phyloP scores from a whole-genome alignment of 169 alveolate genomes.

The Plasmodium ovale region DNA sequence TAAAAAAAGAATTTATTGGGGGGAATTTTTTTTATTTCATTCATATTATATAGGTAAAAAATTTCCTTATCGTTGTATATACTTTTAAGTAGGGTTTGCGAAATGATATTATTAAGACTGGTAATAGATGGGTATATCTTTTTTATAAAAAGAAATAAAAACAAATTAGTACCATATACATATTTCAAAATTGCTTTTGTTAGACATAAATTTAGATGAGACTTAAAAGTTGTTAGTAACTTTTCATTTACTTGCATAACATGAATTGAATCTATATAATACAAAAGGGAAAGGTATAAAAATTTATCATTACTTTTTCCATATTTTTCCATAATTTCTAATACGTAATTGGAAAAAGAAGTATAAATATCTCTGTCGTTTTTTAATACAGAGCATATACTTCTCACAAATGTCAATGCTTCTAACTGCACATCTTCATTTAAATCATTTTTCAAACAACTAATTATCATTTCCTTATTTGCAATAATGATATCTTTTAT shows the following conservation, averaged over 20 bases:
- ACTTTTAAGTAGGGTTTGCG: constrained; percentile 25
- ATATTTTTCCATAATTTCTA: constrained; percentile 62
- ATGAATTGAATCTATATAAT: constrained; percentile 22
- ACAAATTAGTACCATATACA: constrained; percentile 36
- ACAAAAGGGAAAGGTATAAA: constrained; percentile 36
- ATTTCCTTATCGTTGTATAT: constrained; percentile 42
- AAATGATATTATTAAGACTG: constrained; percentile 18
- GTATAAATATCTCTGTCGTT: constrained; percentile 70
- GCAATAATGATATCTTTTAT: constrained; percentile 31
- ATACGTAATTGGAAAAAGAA: constrained; percentile 32
- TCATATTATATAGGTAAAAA: constrained; percentile 42
- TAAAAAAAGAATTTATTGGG: constrained; percentile 58
- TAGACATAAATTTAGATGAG: constrained; percentile 45
- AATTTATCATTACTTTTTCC: constrained; percentile 70
- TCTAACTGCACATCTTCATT: constrained; percentile 74
- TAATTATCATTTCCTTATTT: constrained; percentile 23
- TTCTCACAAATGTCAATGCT: constrained; percentile 18
- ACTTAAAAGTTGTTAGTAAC: constrained; percentile 6
- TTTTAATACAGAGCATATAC: constrained; percentile 11
- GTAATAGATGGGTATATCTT: background rate
- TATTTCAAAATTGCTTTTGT: constrained; percentile 55
- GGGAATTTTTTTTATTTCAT: constrained; percentile 60
- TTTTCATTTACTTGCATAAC: constrained; percentile 60
- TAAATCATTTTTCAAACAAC: constrained; percentile 74
- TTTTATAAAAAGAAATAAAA: constrained; percentile 39